Evolutionary conservation across 2,329 filamentous ascomycete species (phyloP).

Genomic region (Aureobasidium uvarum): DNA sequence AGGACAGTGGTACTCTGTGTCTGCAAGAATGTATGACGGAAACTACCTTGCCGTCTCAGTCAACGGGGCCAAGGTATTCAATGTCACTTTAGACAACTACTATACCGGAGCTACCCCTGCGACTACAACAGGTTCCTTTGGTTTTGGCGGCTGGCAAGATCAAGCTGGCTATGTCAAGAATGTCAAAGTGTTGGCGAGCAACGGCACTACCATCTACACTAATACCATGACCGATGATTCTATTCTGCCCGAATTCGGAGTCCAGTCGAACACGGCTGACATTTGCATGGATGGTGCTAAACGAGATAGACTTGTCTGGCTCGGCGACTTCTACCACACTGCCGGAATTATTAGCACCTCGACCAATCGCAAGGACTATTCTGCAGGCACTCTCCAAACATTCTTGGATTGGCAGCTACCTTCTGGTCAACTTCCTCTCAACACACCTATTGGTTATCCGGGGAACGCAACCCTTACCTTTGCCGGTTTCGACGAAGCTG

Average conservation of each 20-base stretch:
- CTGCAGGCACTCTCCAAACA: conserved; percentile 35
- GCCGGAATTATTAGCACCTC: conserved; percentile 40
- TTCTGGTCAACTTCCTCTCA: conserved; percentile 3
- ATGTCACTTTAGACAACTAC: conserved; percentile 31
- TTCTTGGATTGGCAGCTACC: conserved; percentile 34
- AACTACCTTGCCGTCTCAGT: conserved; percentile 38
- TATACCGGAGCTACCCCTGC: neutral
- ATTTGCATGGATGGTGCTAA: conserved; percentile 47
- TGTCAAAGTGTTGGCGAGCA: conserved; percentile 36
- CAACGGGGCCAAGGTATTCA: conserved; percentile 30
- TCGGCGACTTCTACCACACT: conserved; percentile 47
- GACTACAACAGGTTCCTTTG: conserved; percentile 39
- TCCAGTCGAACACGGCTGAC: conserved; percentile 38
- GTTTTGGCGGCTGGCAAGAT: conserved; percentile 46
- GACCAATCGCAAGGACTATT: conserved; percentile 41
- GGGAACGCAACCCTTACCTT: conserved; percentile 3
- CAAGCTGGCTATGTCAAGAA: conserved; percentile 42
- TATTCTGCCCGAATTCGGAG: conserved; percentile 42
- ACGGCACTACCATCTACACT: conserved; percentile 38
- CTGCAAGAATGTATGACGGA: conserved; percentile 36
- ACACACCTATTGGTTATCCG: conserved; percentile 9
- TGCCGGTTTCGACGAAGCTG: conserved; percentile 29
- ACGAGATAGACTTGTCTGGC: conserved; percentile 46
- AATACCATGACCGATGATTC: conserved; percentile 34
- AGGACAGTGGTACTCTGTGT: conserved; percentile 43